Evolutionary conservation across 352 stramenopile genomes (phyloP).

Genomic region (Globisporangium nagaii): DNA sequence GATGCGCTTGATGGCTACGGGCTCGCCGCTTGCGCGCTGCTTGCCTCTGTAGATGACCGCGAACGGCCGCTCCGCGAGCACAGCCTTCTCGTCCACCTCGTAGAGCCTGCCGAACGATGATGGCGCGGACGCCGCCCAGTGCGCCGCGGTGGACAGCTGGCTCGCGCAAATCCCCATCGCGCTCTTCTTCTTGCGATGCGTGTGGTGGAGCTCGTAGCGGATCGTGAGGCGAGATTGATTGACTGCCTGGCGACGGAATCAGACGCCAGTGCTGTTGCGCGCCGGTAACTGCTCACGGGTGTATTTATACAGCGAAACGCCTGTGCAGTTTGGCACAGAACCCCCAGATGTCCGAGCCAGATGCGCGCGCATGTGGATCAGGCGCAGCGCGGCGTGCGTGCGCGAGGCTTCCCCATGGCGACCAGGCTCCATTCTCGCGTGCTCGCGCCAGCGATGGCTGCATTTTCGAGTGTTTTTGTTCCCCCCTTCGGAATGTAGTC

Average conservation of each 20-base stretch:
- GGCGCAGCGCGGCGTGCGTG: no score
- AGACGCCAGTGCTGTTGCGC: no score
- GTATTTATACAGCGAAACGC: no score
- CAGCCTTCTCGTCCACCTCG: conserved; percentile 30
- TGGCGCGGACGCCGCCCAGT: background rate
- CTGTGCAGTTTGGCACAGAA: no score
- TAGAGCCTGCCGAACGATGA: conserved; percentile 30
- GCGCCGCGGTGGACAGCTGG: conserved; percentile 1
- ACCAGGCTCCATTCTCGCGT: no score
- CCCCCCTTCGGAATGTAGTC: no score
- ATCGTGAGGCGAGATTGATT: background rate
- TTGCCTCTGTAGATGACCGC: conserved; percentile 43
- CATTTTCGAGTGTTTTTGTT: no score
- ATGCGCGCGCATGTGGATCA: no score
- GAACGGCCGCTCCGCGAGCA: conserved; percentile 44
- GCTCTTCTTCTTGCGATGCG: background rate
- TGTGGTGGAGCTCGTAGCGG: background rate
- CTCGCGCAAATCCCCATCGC: conserved; percentile 48
- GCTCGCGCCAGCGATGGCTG: no score
- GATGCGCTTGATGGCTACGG: conserved; percentile 62
- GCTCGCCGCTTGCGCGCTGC: conserved; percentile 21
- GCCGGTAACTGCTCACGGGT: no score
- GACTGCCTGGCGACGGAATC: background rate
- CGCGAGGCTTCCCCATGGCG: no score
- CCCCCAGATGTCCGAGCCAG: no score